Conservation (phyloP, 345 rosid species). For the Gossypium australe region DNA sequence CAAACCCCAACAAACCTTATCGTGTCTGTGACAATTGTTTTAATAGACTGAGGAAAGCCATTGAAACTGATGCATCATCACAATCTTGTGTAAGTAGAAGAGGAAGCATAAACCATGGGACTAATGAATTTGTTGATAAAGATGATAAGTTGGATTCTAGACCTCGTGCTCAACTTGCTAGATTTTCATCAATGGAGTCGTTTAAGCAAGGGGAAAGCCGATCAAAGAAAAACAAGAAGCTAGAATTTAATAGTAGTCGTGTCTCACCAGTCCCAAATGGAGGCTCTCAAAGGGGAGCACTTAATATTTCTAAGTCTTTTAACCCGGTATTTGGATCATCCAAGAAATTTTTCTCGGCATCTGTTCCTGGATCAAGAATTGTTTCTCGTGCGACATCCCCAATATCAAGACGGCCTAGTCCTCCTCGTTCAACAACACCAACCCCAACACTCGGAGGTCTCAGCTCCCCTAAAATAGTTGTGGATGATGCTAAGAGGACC, state of each 20-base stretch:
- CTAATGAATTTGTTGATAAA: slow-evolving; percentile 50
- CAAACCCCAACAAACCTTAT: slow-evolving; percentile 84
- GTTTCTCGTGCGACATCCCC: slow-evolving; percentile 99
- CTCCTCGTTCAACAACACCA: slow-evolving; percentile 97
- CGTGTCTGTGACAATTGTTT: slow-evolving; percentile 93
- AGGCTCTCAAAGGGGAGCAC: slow-evolving; percentile 79
- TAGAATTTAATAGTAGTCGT: slow-evolving; percentile 90
- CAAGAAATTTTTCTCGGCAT: slow-evolving; percentile 95
- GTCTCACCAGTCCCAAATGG: slow-evolving; percentile 94
- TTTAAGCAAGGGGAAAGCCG: slow-evolving; percentile 70
- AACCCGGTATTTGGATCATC: slow-evolving; percentile 91
- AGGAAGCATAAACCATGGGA: slow-evolving; percentile 63
- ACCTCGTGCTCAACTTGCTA: slow-evolving; percentile 73
- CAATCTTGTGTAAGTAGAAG: slow-evolving; percentile 72
- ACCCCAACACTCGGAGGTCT: slow-evolving; percentile 92
- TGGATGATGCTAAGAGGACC: slow-evolving; percentile 72
- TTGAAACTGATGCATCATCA: slow-evolving; percentile 61
- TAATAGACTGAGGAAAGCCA: slow-evolving; percentile 67
- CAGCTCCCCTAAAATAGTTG: slow-evolving; percentile 64
- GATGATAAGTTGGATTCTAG: slow-evolving; percentile 80
- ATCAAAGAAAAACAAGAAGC: slow-evolving; percentile 77
- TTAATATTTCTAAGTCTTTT: slow-evolving; percentile 71
- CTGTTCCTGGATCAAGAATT: slow-evolving; percentile 98
- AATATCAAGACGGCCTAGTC: slow-evolving; percentile 88
- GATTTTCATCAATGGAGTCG: slow-evolving; percentile 81